Conservation (phyloP, 1,284 basidiomycete species). For the Trichosporon sp. region DNA sequence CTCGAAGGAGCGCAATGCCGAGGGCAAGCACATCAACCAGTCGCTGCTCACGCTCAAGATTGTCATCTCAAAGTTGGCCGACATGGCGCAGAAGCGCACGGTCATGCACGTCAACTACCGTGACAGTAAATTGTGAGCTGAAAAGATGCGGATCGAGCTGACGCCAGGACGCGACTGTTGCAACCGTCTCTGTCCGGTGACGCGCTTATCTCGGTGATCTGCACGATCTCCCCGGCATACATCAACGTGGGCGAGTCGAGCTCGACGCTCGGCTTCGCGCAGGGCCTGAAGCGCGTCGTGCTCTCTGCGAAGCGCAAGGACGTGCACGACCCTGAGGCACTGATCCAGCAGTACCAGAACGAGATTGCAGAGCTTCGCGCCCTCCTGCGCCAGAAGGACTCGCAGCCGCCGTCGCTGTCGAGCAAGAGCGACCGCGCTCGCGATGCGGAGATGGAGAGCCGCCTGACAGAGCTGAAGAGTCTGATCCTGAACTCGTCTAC, state of each 20-base stretch:
- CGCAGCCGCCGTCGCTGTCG: constrained; percentile 66
- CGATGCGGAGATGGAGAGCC: constrained; percentile 74
- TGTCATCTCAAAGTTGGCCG: constrained; percentile 84
- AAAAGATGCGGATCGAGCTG: constrained; percentile 44
- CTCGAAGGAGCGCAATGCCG: constrained; percentile 85
- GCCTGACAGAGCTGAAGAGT: constrained; percentile 81
- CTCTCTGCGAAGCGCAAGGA: constrained; percentile 90
- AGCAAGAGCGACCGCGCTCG: constrained; percentile 33
- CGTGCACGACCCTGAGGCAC: constrained; percentile 85
- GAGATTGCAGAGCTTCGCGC: constrained; percentile 78
- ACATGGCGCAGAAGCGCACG: constrained; percentile 78
- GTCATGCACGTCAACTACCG: constrained; percentile 91
- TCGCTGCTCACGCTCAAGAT: constrained; percentile 79
- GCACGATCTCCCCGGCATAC: constrained; percentile 83
- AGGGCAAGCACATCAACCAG: constrained; percentile 79
- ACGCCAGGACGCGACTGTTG: constrained; percentile 73
- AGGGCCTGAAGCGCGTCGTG: constrained; percentile 60
- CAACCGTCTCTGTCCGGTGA: constrained; percentile 94
- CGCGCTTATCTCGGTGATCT: constrained; percentile 93
- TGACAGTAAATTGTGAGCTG: constrained; percentile 73
- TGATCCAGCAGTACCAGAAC: constrained; percentile 81
- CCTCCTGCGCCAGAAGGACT: constrained; percentile 52
- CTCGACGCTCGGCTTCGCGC: constrained; percentile 83
- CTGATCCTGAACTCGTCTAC: constrained; percentile 82
- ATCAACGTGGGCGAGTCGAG: constrained; percentile 73